These are phyloP conservation scores for Basidioascus undulatus DNA, from an alignment of 768 basidiomycete species.

Conservation along the genomic window DNA sequence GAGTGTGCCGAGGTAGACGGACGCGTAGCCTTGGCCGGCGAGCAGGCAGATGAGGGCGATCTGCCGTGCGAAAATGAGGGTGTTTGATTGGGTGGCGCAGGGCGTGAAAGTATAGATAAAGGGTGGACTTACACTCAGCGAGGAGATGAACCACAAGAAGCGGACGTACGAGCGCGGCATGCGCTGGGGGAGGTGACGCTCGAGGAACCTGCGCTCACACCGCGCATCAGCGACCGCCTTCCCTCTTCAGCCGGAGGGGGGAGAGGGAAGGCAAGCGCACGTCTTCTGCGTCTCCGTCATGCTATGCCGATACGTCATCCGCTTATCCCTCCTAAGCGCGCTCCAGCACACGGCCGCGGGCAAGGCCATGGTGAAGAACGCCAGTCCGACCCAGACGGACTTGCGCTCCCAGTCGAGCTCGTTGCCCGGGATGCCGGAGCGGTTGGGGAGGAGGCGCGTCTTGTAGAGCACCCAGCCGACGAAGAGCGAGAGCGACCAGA, in stretches of 20 bases:
- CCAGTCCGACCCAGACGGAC: constrained; percentile 12
- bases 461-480: constrained; percentile 12
- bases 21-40: constrained; percentile 23
- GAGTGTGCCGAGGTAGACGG: constrained; percentile 20
- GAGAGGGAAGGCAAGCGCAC: constrained; percentile 9
- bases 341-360: constrained; percentile 18
- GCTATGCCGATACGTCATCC: constrained; percentile 19
- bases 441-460: constrained; percentile 8
- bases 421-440: constrained; percentile 1
- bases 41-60: constrained; percentile 21
- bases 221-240: not conserved
- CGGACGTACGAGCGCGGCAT: constrained; percentile 22
- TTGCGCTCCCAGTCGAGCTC: constrained; percentile 15
- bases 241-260: not conserved
- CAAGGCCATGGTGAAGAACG: constrained; percentile 11
- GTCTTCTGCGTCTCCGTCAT: constrained; percentile 18
- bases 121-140: no score
- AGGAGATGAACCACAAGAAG: constrained; percentile 24
- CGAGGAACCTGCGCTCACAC: constrained; percentile 16
- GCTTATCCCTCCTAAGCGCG: constrained; percentile 20
- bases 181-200: constrained; percentile 15
- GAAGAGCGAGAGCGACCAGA: constrained; percentile 14
- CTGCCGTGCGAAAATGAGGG: no score
- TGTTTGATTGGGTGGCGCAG: no score
- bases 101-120: no score